Conservation (phyloP, 768 basidiomycete species). For the Termitomyces sp. region DNA sequence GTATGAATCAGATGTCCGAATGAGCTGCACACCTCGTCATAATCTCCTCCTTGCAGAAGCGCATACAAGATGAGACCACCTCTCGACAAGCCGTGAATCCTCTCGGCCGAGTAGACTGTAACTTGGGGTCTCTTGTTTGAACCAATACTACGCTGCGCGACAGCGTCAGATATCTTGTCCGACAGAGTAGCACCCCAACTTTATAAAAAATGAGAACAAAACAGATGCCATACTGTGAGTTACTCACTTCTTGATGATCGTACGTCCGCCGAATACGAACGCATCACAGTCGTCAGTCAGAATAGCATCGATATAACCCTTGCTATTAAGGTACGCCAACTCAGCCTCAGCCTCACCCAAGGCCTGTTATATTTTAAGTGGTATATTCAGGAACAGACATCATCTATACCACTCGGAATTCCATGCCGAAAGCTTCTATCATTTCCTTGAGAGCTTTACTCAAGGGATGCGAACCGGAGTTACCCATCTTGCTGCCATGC, state of each 20-base stretch:
- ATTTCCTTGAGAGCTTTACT: neutral
- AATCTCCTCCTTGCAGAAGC: conserved; percentile 69
- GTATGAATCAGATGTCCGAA: neutral
- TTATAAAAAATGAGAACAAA: neutral
- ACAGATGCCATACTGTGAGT: neutral
- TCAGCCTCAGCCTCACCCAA: conserved; percentile 58
- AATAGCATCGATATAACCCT: conserved; percentile 40
- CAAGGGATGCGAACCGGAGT: neutral
- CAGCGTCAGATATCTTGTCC: conserved; percentile 15
- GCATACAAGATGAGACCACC: conserved; percentile 62
- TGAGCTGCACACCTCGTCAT: conserved; percentile 27
- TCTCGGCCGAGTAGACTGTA: conserved; percentile 6
- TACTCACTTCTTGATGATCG: neutral
- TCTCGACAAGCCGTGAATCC: conserved; percentile 42
- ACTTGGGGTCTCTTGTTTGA: neutral
- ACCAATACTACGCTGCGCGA: conserved; percentile 13
- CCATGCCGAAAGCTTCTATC: neutral
- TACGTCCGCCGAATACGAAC: conserved; percentile 40
- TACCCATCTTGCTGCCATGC: neutral
- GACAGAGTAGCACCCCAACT: conserved; percentile 48
- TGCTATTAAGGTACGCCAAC: conserved; percentile 37
- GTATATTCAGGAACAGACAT: too few relatives aligned
- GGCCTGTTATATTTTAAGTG: conserved; percentile 23
- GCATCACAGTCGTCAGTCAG: conserved; percentile 47
- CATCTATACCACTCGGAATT: neutral